These are phyloP conservation scores for Fraxinus quadrangulata DNA, from an alignment of 257 asterid genomes.

Conservation along the genomic window DNA sequence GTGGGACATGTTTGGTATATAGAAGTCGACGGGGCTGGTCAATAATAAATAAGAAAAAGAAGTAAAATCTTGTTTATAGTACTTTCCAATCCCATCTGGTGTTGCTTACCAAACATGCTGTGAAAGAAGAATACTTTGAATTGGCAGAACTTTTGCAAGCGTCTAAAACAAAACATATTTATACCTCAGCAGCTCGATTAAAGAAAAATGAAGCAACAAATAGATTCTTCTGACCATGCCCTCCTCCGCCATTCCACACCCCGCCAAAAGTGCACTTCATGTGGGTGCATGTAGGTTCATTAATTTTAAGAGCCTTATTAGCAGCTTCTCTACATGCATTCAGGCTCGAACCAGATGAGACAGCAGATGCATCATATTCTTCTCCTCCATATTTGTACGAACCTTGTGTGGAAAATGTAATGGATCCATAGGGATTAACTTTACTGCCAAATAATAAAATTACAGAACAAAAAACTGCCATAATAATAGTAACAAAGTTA, in stretches of 20 bases:
- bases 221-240: conserved; percentile 91
- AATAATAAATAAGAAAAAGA: background rate
- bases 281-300: conserved; percentile 79
- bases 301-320: conserved; percentile 74
- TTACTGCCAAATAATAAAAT: background rate
- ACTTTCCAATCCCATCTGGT: background rate
- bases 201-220: conserved; percentile 95
- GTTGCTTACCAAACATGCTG: background rate
- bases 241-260: conserved; percentile 98
- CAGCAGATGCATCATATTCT: conserved; percentile 57
- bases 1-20: background rate
- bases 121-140: background rate
- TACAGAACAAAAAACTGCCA: background rate
- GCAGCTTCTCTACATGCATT: conserved; percentile 67
- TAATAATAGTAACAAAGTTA: background rate
- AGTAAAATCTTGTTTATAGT: background rate
- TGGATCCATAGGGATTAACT: background rate
- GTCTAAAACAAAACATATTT: conserved; percentile 15
- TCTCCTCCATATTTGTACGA: conserved; percentile 76
- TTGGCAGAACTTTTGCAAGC: conserved; percentile 16
- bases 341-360: conserved; percentile 72
- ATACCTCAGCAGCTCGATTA: conserved; percentile 97
- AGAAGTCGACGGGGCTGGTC: background rate
- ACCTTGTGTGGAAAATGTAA: conserved; percentile 42
- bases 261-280: conserved; percentile 99